Evolutionary conservation across 2,329 filamentous ascomycete genomes (phyloP).

Genomic region (Elsinoe arachidis): DNA sequence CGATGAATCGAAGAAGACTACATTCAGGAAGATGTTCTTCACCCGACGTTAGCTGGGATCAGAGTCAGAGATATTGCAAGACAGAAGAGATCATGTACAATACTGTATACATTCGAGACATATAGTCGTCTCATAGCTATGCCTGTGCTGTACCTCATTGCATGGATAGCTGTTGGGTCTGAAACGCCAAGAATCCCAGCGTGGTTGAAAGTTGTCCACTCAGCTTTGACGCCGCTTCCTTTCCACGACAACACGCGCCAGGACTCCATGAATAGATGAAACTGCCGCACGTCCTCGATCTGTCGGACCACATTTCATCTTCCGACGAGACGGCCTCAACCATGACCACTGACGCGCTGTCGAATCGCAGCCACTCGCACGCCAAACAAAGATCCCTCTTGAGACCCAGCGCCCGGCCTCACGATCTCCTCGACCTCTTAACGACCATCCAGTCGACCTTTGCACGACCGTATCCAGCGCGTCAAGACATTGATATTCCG

Average conservation of each 20-base stretch:
- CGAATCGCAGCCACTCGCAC: slow-evolving; percentile 1
- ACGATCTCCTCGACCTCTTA: neutral
- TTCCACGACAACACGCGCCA: slow-evolving; percentile 4
- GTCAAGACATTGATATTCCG: neutral
- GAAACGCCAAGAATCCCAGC: neutral
- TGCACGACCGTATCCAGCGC: neutral
- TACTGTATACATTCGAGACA: neutral
- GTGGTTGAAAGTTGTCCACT: neutral
- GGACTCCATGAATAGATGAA: slow-evolving; percentile 8
- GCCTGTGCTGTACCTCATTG: neutral
- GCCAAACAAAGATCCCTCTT: neutral
- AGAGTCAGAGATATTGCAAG: neutral
- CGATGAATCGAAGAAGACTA: slow-evolving; percentile 8
- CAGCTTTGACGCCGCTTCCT: neutral
- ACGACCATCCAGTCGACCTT: slow-evolving; percentile 1
- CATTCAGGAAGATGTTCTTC: slow-evolving; percentile 11
- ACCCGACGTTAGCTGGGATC: neutral
- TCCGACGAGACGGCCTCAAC: neutral
- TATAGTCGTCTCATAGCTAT: neutral
- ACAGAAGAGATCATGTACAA: neutral
- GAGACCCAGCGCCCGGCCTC: slow-evolving; percentile 7
- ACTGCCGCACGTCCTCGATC: slow-evolving; percentile 8
- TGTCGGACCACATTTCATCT: neutral
- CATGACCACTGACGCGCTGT: neutral
- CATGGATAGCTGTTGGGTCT: neutral